A percentile compares a stretch with the other conserved stretches of the same genome.
Conservation (phyloP, 2,329 filamentous ascomycete genomes). For the Endothia cerciana region DNA sequence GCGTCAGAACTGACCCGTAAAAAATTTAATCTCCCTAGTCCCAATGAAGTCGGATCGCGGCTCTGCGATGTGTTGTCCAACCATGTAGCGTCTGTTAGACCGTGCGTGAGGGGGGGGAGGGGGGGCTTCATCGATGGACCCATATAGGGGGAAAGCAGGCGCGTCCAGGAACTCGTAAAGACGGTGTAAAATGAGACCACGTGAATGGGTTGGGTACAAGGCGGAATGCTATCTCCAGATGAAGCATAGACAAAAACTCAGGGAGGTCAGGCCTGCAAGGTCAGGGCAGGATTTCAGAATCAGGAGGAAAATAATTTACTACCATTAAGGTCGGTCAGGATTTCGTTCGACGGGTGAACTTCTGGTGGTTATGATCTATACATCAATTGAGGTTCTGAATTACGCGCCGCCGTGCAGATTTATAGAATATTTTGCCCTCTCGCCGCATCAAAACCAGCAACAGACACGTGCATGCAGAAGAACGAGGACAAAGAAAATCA, state of each 20-base stretch:
- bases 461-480: not conserved
- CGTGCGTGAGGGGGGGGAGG: constrained; percentile 7
- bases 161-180: not conserved
- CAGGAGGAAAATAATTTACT: too few species aligned
- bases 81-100: constrained; percentile 1
- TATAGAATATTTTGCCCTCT: not conserved
- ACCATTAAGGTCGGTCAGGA: not conserved
- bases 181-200: not conserved
- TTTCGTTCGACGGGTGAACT: too few species aligned
- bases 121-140: not conserved
- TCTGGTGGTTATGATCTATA: too few species aligned
- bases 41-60: not conserved
- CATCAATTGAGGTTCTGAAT: too few species aligned
- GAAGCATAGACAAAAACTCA: too few species aligned
- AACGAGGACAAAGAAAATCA: not conserved
- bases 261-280: too few species aligned
- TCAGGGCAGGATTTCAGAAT: too few species aligned
- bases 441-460: not conserved
- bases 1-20: constrained; percentile 7
- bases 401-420: not conserved
- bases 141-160: not conserved
- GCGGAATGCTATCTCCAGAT: not conserved
- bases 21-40: not conserved
- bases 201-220: too few species aligned
- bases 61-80: constrained; percentile 6